These are phyloP conservation scores for Wallacemonas sp. DNA, from an alignment of 208 protist genomes.

Conservation along the genomic window DNA sequence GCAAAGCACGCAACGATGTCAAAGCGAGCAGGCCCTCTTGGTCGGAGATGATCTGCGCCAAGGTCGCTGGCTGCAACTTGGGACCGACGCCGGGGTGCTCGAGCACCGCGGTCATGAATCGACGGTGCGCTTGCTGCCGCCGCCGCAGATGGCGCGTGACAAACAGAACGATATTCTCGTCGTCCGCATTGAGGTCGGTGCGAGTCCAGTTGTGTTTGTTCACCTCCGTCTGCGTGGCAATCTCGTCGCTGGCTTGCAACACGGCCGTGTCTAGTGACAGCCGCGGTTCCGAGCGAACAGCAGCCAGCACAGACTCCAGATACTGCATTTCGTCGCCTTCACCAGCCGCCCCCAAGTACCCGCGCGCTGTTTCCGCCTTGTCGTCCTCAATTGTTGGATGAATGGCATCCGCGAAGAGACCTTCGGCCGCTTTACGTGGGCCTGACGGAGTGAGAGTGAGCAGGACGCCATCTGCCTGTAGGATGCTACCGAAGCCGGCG, in stretches of 20 bases:
- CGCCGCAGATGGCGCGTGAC: conserved; percentile 63
- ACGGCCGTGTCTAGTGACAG: conserved; percentile 69
- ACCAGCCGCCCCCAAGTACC: conserved; percentile 15
- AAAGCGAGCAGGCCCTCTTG: conserved; percentile 71
- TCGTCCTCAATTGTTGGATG: neutral
- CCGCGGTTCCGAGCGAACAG: conserved; percentile 41
- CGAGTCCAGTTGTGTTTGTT: conserved; percentile 74
- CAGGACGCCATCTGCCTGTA: conserved; percentile 43
- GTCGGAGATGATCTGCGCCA: conserved; percentile 65
- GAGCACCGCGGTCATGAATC: conserved; percentile 68
- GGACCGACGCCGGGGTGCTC: conserved; percentile 30
- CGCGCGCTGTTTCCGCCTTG: neutral
- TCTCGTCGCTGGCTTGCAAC: conserved; percentile 40
- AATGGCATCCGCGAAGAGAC: conserved; percentile 15
- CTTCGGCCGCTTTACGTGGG: conserved; percentile 35
- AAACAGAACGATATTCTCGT: conserved; percentile 71
- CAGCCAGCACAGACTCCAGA: conserved; percentile 16
- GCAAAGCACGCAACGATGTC: conserved; percentile 62
- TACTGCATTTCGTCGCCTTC: conserved; percentile 19
- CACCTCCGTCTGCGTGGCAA: conserved; percentile 20
- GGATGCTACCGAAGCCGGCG: conserved; percentile 35
- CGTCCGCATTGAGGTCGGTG: conserved; percentile 63
- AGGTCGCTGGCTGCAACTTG: conserved; percentile 37
- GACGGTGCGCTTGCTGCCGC: conserved; percentile 71
- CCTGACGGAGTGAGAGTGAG: conserved; percentile 60